Evolutionary conservation across 805 yeast genomes (phyloP).

Genomic region (Candida hungchunana): DNA sequence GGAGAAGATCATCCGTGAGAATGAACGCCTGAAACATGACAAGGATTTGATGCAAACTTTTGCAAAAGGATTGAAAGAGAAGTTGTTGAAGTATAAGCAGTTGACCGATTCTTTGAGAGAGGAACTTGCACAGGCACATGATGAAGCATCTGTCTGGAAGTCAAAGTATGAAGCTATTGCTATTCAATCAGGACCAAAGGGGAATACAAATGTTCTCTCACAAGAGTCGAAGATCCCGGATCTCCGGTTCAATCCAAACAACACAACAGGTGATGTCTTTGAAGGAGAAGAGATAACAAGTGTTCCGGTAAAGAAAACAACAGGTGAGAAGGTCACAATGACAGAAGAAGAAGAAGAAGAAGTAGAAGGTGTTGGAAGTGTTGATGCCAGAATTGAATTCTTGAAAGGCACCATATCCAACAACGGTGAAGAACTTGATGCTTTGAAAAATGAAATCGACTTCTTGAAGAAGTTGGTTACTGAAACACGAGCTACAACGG

Average conservation of each 20-base stretch:
- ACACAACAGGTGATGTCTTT: too few relatives aligned
- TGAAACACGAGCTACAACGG: constrained; percentile 1
- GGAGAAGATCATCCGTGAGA: constrained; percentile 34
- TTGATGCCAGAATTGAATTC: constrained; percentile 12
- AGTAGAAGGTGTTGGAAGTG: not conserved
- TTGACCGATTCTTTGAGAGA: constrained; percentile 25
- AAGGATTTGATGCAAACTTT: constrained; percentile 29
- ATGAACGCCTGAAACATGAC: constrained; percentile 32
- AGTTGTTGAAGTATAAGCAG: constrained; percentile 33
- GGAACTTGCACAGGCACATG: constrained; percentile 10
- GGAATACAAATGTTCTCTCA: too few relatives aligned
- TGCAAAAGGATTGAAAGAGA: constrained; percentile 31
- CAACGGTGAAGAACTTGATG: constrained; percentile 16
- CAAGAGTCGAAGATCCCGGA: constrained; percentile 2
- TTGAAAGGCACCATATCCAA: constrained; percentile 7
- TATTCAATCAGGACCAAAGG: too few relatives aligned
- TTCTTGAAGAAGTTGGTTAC: constrained; percentile 18
- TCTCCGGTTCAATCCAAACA: constrained; percentile 14
- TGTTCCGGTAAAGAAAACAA: too few relatives aligned
- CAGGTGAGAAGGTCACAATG: not conserved
- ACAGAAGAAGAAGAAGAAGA: constrained; percentile 1
- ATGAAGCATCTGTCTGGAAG: constrained; percentile 14
- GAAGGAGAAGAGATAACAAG: too few relatives aligned
- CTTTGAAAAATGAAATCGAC: constrained; percentile 20
- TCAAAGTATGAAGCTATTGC: constrained; percentile 22